Base-by-base conservation (phyloP, 176 grass and related monocot species). In the Oryza nivara region DNA sequence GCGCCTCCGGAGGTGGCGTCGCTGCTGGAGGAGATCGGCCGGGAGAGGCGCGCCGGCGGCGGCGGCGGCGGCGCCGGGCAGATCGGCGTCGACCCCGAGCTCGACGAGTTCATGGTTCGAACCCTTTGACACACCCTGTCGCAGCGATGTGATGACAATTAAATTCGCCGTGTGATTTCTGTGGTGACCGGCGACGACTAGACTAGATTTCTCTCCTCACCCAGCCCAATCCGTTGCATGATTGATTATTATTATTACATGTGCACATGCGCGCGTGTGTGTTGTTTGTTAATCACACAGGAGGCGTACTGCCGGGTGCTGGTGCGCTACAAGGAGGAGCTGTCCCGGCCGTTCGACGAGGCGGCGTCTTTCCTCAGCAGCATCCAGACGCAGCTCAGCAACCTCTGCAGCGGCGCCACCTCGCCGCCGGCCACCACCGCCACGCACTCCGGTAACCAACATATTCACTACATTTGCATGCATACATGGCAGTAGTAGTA, bases 81-180 rank as follows among this genome's bases (percentile, higher is more conserved):
- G 75, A 88, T 94, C 35, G 94, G 92, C 56, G 73, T 92, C 49
- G 89, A 97, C 77, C 94, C 94, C n/a, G 92, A 97, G 92, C 94
- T 97, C 40, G 94, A 97, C 82, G 89, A 94, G 65, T 97, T 97
- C 86, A 97, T 97, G 94, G 94, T 97, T 44, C 54, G 76, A 36
- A 30, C 25, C 46, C 65, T 54, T 11, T 4, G 12, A 6, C 34
- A 15, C 6, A 38, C 6, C 45, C 5, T 20, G 40, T 4, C 47
- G 10, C 35, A 36, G 4, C 4, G 35, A 36, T 4, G 47, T 14
- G 16, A 40, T 58, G 20, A 20, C 8, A 74, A 38, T 51, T 80
- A 87, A 87, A 20, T 32, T 63, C 20, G 58, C 58, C 11, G 48
- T 23, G 47, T 78, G 30, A 78, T 64, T 36, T 47, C 38, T 48